Conservation (phyloP, 2,329 filamentous ascomycete genomes). For the Cladosporium oxysporum region DNA sequence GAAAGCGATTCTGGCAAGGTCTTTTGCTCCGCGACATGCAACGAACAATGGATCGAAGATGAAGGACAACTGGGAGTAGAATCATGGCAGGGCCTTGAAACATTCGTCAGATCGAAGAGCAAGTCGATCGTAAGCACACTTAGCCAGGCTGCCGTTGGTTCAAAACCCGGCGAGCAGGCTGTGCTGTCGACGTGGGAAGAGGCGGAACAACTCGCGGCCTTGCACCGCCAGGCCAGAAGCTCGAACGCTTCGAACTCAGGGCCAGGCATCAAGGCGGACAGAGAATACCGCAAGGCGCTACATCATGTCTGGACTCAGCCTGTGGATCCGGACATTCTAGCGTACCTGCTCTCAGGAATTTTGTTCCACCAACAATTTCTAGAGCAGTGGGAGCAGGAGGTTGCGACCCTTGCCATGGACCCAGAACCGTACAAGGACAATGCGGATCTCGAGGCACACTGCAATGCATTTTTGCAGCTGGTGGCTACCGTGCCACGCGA, state of each 20-base stretch:
- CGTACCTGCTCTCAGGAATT: slow-evolving; percentile 45
- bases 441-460: slow-evolving; percentile 43
- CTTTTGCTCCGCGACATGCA: slow-evolving; percentile 45
- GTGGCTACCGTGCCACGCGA: slow-evolving; percentile 41
- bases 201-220: slow-evolving; percentile 23
- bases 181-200: slow-evolving; percentile 25
- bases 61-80: slow-evolving; percentile 33
- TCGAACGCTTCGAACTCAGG: not conserved
- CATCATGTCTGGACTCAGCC: slow-evolving; percentile 19
- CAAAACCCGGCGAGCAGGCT: slow-evolving; percentile 16
- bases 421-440: slow-evolving; percentile 44
- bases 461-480: slow-evolving; percentile 47
- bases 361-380: slow-evolving; percentile 38
- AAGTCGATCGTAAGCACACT: slow-evolving; percentile 22
- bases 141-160: slow-evolving; percentile 1
- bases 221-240: not conserved
- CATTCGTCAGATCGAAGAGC: slow-evolving; percentile 27
- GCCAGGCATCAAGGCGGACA: slow-evolving; percentile 17
- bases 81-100: slow-evolving; percentile 33
- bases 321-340: slow-evolving; percentile 42
- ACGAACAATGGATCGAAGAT: slow-evolving; percentile 37
- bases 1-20: slow-evolving; percentile 43
- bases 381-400: slow-evolving; percentile 33
- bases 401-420: slow-evolving; percentile 45
- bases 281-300: slow-evolving; percentile 22